Evolutionary conservation across 805 yeast genomes (phyloP).

Genomic region (Candida mattraensis): DNA sequence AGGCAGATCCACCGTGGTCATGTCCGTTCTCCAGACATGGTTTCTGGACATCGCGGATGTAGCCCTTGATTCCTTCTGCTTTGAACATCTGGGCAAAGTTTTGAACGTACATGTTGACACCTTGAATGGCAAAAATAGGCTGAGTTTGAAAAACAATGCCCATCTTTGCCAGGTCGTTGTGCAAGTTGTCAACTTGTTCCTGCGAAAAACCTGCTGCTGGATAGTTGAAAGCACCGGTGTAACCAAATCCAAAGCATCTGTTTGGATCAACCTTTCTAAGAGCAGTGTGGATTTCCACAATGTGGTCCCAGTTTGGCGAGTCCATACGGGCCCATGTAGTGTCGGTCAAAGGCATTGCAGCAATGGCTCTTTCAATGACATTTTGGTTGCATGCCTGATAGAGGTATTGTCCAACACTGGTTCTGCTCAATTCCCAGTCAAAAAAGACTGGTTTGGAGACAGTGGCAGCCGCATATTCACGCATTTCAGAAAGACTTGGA

Average conservation of each 20-base stretch:
- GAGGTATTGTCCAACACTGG: slow-evolving; percentile 57
- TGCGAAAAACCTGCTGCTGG: slow-evolving; percentile 52
- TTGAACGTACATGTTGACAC: slow-evolving; percentile 52
- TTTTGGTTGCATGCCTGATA: slow-evolving; percentile 49
- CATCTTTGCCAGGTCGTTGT: slow-evolving; percentile 52
- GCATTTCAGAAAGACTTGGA: slow-evolving; percentile 25
- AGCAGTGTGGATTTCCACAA: slow-evolving; percentile 44
- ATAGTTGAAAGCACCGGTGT: slow-evolving; percentile 65
- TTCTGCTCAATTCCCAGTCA: slow-evolving; percentile 61
- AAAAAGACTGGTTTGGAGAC: slow-evolving; percentile 40
- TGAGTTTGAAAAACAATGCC: slow-evolving; percentile 54
- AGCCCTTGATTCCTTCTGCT: slow-evolving; percentile 53
- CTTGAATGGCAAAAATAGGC: slow-evolving; percentile 56
- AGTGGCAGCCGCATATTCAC: slow-evolving; percentile 16
- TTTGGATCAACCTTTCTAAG: slow-evolving; percentile 50
- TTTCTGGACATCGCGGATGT: slow-evolving; percentile 15
- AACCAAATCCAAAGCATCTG: slow-evolving; percentile 58
- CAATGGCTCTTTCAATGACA: slow-evolving; percentile 53
- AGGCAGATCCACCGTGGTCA: slow-evolving; percentile 22
- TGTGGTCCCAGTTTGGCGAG: slow-evolving; percentile 53
- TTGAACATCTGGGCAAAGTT: slow-evolving; percentile 50
- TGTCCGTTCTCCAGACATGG: slow-evolving; percentile 15
- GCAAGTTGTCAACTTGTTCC: slow-evolving; percentile 45
- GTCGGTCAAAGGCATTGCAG: slow-evolving; percentile 59
- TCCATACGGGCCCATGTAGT: slow-evolving; percentile 64